Base-by-base conservation (phyloP, 1,139 yeast species). In the Geotrichum phurueaensis region DNA sequence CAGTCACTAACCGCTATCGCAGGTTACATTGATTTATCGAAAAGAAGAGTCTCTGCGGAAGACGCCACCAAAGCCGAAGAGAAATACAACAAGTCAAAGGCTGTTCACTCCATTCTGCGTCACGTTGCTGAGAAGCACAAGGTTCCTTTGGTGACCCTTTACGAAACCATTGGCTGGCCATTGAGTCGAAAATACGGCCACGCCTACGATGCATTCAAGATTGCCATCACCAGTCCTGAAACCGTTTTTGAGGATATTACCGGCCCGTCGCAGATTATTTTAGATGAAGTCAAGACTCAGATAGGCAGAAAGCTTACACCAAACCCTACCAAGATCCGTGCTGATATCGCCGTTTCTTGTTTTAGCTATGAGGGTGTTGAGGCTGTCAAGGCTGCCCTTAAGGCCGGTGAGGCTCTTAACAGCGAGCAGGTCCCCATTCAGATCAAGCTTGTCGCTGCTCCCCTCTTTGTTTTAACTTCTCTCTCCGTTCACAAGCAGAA, bases 61-160 rank as follows among this genome's bases (percentile, higher is more conserved):
- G 99, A 95, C 75, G 94, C 95, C 67, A 86, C 87, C 71, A 91
- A 90, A 77, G 95, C 99, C 81, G 99, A 94, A 78, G 99, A 94
- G 79, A 86, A 96, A 77, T 94, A 89, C 79, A 94, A 90, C 79
- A 94, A 92, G 78, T 88, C 96, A 66, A 94, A 94, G 78, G 96
- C 98, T 48, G 97, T 95, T 59, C 98, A 95, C 79, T 91, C 97
- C 29, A 94, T 94, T 72, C 81, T 94, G 75, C 89, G 99, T 77
- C 97, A 94, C 76, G 95, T 97, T 77, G 97, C 99, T 62, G 99
- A 94, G 75, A 95, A 62, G 58, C 94, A 90, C 78, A 87, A 88
- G 74, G 80, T 91, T 62, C 84, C 96, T 43, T 83, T 94, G 73
- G 97, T 92, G 77, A 82, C 81, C 56, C 81, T 94, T 75, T 94